Evolutionary conservation across 306 rosid species (phyloP).

Genomic region (Mimosa pudica): DNA sequence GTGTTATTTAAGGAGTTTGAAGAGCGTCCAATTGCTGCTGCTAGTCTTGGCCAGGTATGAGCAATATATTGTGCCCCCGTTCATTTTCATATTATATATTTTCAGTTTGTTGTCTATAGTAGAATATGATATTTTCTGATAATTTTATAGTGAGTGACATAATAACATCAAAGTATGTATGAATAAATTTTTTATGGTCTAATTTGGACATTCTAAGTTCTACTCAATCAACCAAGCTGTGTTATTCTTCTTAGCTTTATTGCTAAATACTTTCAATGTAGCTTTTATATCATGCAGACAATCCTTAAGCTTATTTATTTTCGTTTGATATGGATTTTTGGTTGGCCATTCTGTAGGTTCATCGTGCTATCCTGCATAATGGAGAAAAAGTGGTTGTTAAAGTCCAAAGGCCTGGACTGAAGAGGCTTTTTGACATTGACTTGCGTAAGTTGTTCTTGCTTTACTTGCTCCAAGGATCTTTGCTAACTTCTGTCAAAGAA

Average conservation of each 20-base stretch:
- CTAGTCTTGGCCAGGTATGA: slow-evolving; percentile 94
- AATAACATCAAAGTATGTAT: background rate
- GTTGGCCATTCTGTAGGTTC: slow-evolving; percentile 58
- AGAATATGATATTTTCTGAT: background rate
- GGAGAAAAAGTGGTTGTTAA: slow-evolving; percentile 90
- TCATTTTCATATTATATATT: slow-evolving; percentile 1
- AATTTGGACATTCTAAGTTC: background rate
- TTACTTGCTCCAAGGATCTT: slow-evolving; percentile 15
- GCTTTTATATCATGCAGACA: slow-evolving; percentile 9
- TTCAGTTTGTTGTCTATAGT: background rate
- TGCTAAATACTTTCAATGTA: background rate
- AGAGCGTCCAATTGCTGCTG: slow-evolving; percentile 91
- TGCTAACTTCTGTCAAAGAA: slow-evolving; percentile 9
- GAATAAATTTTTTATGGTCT: background rate
- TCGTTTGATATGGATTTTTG: slow-evolving; percentile 27
- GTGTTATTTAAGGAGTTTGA: slow-evolving; percentile 77
- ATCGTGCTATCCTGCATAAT: slow-evolving; percentile 87
- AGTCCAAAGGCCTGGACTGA: slow-evolving; percentile 96
- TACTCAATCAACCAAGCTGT: background rate
- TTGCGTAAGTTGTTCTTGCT: slow-evolving; percentile 62
- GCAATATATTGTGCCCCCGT: background rate
- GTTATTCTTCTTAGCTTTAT: slow-evolving; percentile 12
- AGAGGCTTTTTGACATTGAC: slow-evolving; percentile 96
- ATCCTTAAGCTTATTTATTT: slow-evolving; percentile 19
- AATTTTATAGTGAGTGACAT: background rate